These are phyloP conservation scores for Clitopilus passeckerianus DNA, from an alignment of 768 basidiomycete species.

Conservation along the genomic window DNA sequence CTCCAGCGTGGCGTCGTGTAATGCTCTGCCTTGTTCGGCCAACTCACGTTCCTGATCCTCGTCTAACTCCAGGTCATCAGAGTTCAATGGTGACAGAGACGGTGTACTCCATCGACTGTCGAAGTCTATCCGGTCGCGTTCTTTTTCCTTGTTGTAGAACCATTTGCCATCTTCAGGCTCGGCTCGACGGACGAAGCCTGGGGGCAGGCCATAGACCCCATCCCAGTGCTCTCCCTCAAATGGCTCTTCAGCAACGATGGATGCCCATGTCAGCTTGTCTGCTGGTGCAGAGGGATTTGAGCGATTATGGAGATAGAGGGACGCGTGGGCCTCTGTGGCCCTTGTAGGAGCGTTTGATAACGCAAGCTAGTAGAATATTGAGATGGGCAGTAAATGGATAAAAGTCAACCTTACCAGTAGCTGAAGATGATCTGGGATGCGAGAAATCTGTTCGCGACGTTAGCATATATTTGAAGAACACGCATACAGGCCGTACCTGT, in stretches of 20 bases:
- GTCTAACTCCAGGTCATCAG: constrained; percentile 47
- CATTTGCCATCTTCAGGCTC: constrained; percentile 28
- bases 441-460: constrained; percentile 39
- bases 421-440: constrained; percentile 68
- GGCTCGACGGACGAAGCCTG: constrained; percentile 27
- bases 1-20: background rate
- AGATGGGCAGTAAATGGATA: background rate
- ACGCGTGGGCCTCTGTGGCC: constrained; percentile 48
- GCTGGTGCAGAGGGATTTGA: constrained; percentile 37
- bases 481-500: constrained; percentile 33
- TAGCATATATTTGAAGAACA: background rate
- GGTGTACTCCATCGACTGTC: constrained; percentile 56
- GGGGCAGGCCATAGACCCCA: constrained; percentile 53
- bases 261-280: constrained; percentile 60
- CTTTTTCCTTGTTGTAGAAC: constrained; percentile 15
- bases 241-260: constrained; percentile 79
- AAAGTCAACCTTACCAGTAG: constrained; percentile 47
- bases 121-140: constrained; percentile 18
- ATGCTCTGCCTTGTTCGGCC: background rate
- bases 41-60: constrained; percentile 18
- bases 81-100: constrained; percentile 62
- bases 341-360: constrained; percentile 50
- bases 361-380: constrained; percentile 34
- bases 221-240: constrained; percentile 87
- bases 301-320: constrained; percentile 41